phyloP scores from a whole-genome alignment of 2,329 filamentous ascomycete genomes.

The Talaromyces sp. region DNA sequence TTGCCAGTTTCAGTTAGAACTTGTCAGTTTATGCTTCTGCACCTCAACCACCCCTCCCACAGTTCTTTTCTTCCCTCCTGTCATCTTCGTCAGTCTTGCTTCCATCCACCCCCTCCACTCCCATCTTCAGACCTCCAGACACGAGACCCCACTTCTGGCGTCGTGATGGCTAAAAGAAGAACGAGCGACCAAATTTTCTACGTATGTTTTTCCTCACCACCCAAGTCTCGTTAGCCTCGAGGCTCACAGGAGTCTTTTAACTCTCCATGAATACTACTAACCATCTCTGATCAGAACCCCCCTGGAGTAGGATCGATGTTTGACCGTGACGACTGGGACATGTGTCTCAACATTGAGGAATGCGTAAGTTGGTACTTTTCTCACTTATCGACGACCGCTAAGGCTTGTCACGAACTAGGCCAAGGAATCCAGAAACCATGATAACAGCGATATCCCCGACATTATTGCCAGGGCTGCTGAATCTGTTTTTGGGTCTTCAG shows the following conservation, averaged over 20 bases:
- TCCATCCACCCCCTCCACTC: background rate
- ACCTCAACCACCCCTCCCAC: background rate
- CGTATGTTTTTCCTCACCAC: background rate
- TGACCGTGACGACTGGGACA: background rate
- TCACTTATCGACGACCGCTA: background rate
- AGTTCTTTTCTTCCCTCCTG: background rate
- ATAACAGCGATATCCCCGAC: background rate
- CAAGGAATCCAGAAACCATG: background rate
- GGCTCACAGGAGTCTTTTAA: background rate
- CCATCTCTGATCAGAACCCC: background rate
- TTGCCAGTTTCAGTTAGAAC: background rate
- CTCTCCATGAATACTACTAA: background rate
- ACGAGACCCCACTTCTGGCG: background rate
- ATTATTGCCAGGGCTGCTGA: background rate
- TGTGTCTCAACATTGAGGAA: constrained; percentile 2
- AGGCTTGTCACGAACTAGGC: background rate
- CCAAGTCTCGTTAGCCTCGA: background rate
- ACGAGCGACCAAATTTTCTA: background rate
- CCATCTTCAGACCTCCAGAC: background rate
- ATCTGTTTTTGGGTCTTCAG: background rate
- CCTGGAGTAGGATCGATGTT: background rate
- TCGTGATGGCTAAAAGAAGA: background rate
- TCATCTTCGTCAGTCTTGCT: background rate
- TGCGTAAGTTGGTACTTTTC: background rate
- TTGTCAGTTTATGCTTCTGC: background rate